Base-by-base conservation (phyloP, 768 basidiomycete species). In the Auricularia cornea region DNA sequence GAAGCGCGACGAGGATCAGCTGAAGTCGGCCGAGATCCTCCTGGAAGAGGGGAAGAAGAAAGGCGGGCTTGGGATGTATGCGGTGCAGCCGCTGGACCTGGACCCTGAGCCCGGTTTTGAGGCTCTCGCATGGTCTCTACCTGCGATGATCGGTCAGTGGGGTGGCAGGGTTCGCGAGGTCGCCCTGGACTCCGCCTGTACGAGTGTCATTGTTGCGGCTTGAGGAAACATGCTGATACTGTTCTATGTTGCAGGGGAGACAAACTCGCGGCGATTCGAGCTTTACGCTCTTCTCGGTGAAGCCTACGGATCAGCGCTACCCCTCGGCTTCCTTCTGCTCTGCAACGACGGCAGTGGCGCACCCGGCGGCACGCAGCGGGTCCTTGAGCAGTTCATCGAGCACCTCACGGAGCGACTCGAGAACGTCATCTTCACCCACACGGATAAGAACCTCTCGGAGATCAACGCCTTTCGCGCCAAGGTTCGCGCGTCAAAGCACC, bases 401-500 rank as follows among this genome's bases (percentile, higher is more conserved):
- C 62, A 70, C 26, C 67, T 77, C 28, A 61, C 63, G 26, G 63
- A 66, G 2, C 59, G 60, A 48, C 74, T 67, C 70, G 65, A 61
- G 2, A 29, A 72, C 1, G 23, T 71, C 2, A 68, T 72, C 16
- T 64, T 73, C 40, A 76, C 72, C 0, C 62, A 69, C 2, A 69
- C 72, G 0, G 75, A 78, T 68, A 78, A 78, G 61, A 72, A 75
- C 56, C 66, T 63, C 62, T 64, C 72, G 0, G 75, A 76, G 56
- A 76, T 79, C 57, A 74, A 76, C 64, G 73, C 74, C 0, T 73
- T 72, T 63, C 60, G 59, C 0, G 62, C 57, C 0, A 60, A 65
- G 5, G 73, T 67, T 59, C 73, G 73, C 1, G 48, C 69, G 10
- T 73, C 74, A 10, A 79, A 79, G 60, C 74, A 76, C 33, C 76